Evolutionary conservation across 768 basidiomycete species (phyloP), one percentile per base, ranked within the genome.

Genomic region (Boletus barrowsii): DNA sequence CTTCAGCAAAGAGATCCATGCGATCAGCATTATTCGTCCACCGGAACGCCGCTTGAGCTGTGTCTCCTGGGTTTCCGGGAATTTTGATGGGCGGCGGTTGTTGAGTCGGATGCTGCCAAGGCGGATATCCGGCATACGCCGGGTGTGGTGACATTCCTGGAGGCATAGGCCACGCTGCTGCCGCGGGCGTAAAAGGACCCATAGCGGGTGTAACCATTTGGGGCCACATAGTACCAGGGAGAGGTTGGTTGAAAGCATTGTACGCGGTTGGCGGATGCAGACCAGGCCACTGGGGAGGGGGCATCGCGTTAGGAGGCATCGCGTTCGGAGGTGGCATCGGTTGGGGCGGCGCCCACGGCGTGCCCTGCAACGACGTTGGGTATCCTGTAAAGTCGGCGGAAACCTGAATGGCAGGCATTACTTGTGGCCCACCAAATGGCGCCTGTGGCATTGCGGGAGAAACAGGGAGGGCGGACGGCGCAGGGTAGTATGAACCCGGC

Each of bases 1-100:
- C 78, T 48, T 75, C 75, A 0, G 71, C 55, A 56, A 77, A 80
- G 20, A 59, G 68, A 33, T 65, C 58, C 47, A 76, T 63, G 56
- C 70, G 60, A 67, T 68, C 65, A 17, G 71, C 59, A 18, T 65
- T 68, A 42, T 53, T 67, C 2, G 61, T 57, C 70, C 68, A 69
- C 20, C 71, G 61, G 47, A 68, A 59, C 24, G 64, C 46, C n/a
- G 67, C 62, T 47, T 67, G 58, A 36, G 68, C 54, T 22, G 63
- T 52, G 54, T 69, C 70, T 7, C 46, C 61, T 4, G 62, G 41
- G 10, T 56, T 60, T 14, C 63, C 59, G 6, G 63, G 68, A 14
- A 67, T 51, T 20, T 46, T 53, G 33, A 61, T 62, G 4, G 62
- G 65, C 0, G 66, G 68, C 0, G 57, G 70, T 30, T 62, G 70